Evolutionary conservation across 208 protist species (phyloP).

Genomic region (Acanthamoeba lenticulata): DNA sequence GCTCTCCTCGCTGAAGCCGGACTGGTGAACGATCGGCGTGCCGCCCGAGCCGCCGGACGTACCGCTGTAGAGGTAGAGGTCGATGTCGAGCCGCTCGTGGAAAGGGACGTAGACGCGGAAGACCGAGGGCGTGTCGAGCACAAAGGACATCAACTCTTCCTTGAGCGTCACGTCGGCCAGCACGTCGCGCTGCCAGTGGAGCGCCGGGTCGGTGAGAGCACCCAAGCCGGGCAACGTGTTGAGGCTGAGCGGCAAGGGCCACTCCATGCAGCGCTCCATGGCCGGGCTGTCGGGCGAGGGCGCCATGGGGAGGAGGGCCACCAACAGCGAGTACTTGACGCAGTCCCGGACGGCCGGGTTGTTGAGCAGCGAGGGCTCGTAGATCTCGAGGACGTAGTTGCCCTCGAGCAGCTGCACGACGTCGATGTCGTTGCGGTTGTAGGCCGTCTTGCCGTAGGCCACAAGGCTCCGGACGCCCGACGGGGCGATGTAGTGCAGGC

Average conservation of each 20-base stretch:
- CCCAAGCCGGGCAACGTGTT: neutral
- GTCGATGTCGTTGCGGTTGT: slow-evolving; percentile 63
- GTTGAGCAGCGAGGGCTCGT: slow-evolving; percentile 54
- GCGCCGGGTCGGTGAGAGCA: neutral
- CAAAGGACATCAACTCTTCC: slow-evolving; percentile 47
- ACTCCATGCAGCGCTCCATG: neutral
- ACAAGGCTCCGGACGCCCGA: neutral
- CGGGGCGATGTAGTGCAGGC: neutral
- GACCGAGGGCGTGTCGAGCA: neutral
- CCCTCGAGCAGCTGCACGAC: slow-evolving; percentile 19
- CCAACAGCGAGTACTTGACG: neutral
- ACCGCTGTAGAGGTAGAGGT: slow-evolving; percentile 54
- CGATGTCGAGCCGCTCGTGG: neutral
- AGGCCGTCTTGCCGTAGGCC: slow-evolving; percentile 35
- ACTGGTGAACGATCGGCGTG: neutral
- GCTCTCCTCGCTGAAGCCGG: neutral
- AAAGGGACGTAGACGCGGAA: slow-evolving; percentile 43
- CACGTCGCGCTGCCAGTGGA: slow-evolving; percentile 33
- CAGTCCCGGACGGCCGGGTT: neutral
- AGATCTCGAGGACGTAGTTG: slow-evolving; percentile 41
- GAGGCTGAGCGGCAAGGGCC: neutral
- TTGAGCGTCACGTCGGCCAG: neutral
- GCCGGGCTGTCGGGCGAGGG: neutral
- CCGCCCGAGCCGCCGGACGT: neutral
- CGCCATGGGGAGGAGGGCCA: slow-evolving; percentile 23